phyloP scores from a whole-genome alignment of 1,284 basidiomycete genomes.

The Omphalotus olearius region DNA sequence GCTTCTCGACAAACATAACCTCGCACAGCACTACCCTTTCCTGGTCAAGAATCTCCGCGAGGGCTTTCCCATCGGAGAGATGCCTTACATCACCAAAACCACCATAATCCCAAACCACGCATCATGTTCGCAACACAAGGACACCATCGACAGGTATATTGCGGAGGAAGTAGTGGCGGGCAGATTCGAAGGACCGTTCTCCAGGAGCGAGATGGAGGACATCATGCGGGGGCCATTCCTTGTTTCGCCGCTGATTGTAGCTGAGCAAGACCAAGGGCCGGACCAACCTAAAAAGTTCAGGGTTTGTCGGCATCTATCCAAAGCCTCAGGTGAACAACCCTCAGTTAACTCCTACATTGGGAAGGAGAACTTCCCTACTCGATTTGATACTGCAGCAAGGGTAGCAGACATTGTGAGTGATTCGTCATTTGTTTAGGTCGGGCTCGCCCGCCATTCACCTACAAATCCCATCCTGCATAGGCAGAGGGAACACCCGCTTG shows the following conservation, averaged over 20 bases:
- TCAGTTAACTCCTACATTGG: slow-evolving; percentile 29
- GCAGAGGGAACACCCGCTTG: too few species aligned
- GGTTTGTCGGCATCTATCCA: slow-evolving; percentile 23
- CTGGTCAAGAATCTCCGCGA: slow-evolving; percentile 19
- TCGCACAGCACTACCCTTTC: slow-evolving; percentile 22
- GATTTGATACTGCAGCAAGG: slow-evolving; percentile 23
- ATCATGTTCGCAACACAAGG: not conserved
- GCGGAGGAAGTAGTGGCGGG: not conserved
- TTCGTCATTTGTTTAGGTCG: too few species aligned
- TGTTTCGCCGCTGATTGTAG: slow-evolving; percentile 21
- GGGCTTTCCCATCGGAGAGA: slow-evolving; percentile 17
- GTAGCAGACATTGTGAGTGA: slow-evolving; percentile 29
- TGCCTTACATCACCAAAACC: slow-evolving; percentile 5
- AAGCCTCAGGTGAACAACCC: not conserved
- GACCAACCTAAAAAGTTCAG: slow-evolving; percentile 18
- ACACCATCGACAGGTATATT: slow-evolving; percentile 4
- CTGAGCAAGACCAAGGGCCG: slow-evolving; percentile 17
- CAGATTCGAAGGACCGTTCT: slow-evolving; percentile 5
- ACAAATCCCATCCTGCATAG: too few species aligned
- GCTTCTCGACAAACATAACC: not conserved
- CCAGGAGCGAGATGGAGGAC: slow-evolving; percentile 9
- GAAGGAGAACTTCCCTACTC: slow-evolving; percentile 26
- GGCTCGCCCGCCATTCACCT: too few species aligned
- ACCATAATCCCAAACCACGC: slow-evolving; percentile 13
- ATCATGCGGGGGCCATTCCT: slow-evolving; percentile 21